phyloP scores from a whole-genome alignment of 139 green algal species.

The Chlamydomonas schloesseri region DNA sequence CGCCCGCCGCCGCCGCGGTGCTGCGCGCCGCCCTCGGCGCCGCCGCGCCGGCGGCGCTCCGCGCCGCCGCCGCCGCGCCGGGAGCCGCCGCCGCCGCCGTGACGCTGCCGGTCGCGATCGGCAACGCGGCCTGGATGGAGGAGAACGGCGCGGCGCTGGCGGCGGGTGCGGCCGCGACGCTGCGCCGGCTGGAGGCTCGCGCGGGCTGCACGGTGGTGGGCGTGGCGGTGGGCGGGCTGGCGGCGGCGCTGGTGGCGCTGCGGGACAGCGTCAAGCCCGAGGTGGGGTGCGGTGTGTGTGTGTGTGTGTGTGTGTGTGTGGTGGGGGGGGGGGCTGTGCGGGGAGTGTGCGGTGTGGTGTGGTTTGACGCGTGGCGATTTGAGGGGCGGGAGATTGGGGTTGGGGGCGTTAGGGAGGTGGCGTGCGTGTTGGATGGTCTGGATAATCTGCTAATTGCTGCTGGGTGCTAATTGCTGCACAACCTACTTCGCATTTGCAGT shows the following conservation, averaged over 20 bases:
- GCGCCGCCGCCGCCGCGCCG: neutral
- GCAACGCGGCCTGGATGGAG: conserved; percentile 79
- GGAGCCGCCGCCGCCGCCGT: neutral
- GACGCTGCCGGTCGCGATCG: conserved; percentile 66
- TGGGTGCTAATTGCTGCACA: too few relatives aligned
- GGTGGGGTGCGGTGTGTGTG: too few relatives aligned
- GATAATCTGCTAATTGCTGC: too few relatives aligned
- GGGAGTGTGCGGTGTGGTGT: too few relatives aligned
- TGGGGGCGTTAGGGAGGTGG: too few relatives aligned
- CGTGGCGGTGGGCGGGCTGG: conserved; percentile 57
- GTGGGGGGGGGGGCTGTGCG: too few relatives aligned
- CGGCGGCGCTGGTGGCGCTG: conserved; percentile 79
- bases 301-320: neutral
- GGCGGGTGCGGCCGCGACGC: conserved; percentile 47
- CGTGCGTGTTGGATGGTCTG: too few relatives aligned
- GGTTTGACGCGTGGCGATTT: too few relatives aligned
- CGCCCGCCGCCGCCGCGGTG: neutral
- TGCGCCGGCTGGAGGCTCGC: conserved; percentile 57
- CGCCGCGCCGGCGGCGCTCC: neutral
- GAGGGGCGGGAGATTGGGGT: too few relatives aligned
- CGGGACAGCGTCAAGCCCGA: conserved; percentile 91
- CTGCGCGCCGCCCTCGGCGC: neutral
- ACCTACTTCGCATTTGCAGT: too few relatives aligned
- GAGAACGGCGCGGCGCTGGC: conserved; percentile 60
- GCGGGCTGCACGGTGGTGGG: conserved; percentile 72